phyloP scores from a whole-genome alignment of 2,329 filamentous ascomycete genomes.

The Pseudogymnoascus sp. region DNA sequence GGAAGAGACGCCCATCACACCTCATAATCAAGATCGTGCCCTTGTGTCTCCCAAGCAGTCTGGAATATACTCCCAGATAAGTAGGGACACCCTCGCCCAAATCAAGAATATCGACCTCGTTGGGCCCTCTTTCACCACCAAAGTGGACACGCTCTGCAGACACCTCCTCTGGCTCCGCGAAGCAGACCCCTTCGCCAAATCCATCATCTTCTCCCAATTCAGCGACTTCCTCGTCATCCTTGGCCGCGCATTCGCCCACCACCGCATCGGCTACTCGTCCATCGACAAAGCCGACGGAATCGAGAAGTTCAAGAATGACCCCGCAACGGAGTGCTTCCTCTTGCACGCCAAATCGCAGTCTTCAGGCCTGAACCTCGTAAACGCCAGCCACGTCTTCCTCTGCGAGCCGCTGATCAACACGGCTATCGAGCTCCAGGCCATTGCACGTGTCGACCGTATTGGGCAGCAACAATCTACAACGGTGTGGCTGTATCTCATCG shows the following conservation, averaged over 20 bases:
- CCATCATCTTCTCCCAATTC: conserved; percentile 91
- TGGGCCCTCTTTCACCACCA: conserved; percentile 72
- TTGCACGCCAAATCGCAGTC: conserved; percentile 84
- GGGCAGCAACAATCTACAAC: conserved; percentile 82
- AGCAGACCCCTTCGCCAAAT: conserved; percentile 79
- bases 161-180: conserved; percentile 81
- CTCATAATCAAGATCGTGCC: conserved; percentile 7
- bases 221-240: conserved; percentile 72
- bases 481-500: conserved; percentile 92
- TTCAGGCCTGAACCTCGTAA: conserved; percentile 82
- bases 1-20: conserved; percentile 36
- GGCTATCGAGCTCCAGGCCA: conserved; percentile 87
- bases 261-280: conserved; percentile 64
- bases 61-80: conserved; percentile 70
- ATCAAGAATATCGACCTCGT: conserved; percentile 76
- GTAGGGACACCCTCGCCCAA: conserved; percentile 59
- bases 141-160: conserved; percentile 74
- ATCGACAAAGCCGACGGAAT: conserved; percentile 65
- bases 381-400: conserved; percentile 88
- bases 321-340: conserved; percentile 70
- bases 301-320: conserved; percentile 66
- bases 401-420: conserved; percentile 93
- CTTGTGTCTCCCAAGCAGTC: conserved; percentile 23
- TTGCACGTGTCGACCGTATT: conserved; percentile 90
- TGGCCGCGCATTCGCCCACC: conserved; percentile 57